Conservation (phyloP, 2,329 filamentous ascomycete species). For the Torrubiella hemipterigena region DNA sequence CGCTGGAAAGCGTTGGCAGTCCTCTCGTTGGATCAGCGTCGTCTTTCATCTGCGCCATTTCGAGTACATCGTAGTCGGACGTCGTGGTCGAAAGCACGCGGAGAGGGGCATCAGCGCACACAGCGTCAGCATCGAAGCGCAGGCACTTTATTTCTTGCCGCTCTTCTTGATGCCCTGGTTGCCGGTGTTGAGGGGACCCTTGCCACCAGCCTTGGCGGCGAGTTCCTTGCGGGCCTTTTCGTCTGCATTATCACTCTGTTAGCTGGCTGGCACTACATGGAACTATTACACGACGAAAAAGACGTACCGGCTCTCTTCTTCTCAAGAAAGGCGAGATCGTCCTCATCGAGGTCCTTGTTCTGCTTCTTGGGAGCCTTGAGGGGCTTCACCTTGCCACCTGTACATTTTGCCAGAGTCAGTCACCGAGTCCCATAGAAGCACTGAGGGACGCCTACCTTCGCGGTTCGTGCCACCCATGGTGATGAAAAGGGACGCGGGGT, state of each 20-base stretch:
- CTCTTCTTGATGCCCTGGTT: conserved; percentile 94
- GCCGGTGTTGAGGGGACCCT: conserved; percentile 78
- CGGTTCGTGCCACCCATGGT: conserved; percentile 32
- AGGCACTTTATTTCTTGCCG: conserved; percentile 86
- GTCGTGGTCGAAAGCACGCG: too few species aligned
- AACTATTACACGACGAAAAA: neutral
- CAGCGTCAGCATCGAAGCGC: too few species aligned
- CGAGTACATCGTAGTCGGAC: too few species aligned
- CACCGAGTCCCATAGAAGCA: neutral
- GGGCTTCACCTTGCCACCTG: conserved; percentile 74
- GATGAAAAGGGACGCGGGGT: too few species aligned
- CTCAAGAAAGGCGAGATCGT: conserved; percentile 69
- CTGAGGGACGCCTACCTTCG: conserved; percentile 39
- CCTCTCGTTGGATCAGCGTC: too few species aligned
- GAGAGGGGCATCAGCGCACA: too few species aligned
- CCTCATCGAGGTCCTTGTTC: conserved; percentile 72
- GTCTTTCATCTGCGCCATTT: too few species aligned
- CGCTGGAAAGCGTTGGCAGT: too few species aligned
- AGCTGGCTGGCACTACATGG: conserved; percentile 3
- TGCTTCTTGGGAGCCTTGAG: conserved; percentile 84
- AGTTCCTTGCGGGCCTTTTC: conserved; percentile 79
- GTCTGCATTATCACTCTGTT: conserved; percentile 34
- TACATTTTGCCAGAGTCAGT: neutral
- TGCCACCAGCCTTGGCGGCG: conserved; percentile 70
- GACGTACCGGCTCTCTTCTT: conserved; percentile 74